phyloP scores from a whole-genome alignment of 2,329 filamentous ascomycete species.

The Pseudocercospora eumusae region DNA sequence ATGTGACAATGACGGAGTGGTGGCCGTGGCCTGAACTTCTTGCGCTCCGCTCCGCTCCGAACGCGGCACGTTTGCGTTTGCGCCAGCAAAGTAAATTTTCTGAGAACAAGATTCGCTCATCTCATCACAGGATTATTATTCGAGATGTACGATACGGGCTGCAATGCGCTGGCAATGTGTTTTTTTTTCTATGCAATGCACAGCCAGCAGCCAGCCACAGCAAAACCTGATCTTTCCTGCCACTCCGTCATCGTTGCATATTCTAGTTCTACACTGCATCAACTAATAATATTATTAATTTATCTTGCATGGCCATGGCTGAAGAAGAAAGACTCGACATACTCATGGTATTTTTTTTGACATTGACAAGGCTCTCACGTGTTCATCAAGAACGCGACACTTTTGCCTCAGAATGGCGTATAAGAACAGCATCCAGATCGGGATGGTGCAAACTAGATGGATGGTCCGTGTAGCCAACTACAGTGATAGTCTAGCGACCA shows the following conservation, averaged over 20 bases:
- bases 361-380: constrained; percentile 1
- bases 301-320: background rate
- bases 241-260: background rate
- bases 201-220: too few species aligned
- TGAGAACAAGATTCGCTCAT: too few species aligned
- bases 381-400: background rate
- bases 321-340: background rate
- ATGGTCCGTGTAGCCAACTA: background rate
- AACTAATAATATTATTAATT: too few species aligned
- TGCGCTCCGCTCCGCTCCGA: background rate
- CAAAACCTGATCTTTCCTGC: background rate
- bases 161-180: background rate
- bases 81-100: too few species aligned
- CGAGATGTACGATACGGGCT: too few species aligned
- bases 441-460: background rate
- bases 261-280: too few species aligned
- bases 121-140: too few species aligned
- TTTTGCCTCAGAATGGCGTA: background rate
- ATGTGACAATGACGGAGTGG: constrained; percentile 4
- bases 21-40: background rate
- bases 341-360: background rate
- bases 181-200: too few species aligned
- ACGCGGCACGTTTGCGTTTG: background rate
- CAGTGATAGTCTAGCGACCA: too few species aligned
- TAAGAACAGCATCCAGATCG: background rate